Evolutionary conservation across 768 basidiomycete species (phyloP), one percentile per base, ranked within the genome.

Genomic region (Cystobasidium onofrii): DNA sequence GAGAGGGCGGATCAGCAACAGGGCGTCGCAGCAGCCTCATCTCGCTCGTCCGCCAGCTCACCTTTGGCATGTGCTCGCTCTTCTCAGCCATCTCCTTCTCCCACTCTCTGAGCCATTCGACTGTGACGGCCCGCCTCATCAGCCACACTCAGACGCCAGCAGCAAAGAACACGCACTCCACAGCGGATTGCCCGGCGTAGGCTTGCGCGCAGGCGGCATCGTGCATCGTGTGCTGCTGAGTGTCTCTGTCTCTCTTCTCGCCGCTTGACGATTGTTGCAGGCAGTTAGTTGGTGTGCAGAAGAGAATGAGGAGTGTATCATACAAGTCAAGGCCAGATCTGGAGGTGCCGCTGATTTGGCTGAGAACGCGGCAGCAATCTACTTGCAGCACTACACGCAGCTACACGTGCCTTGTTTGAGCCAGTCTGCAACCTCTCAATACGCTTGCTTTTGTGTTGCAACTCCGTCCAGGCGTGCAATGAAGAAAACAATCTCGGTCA

Each of bases 71-170:
- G 39, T 71, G 7, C 55, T 57, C 55, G 39, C 52, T 36, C 43
- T 55, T 61, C 29, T 55, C 69, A 7, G 29, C 25, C 54, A 36
- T 27, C 69, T 71, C 69, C 27, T 55, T 44, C 69, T 55, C 34
- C 69, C 69, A 71, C 41, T 71, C 69, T 60, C 39, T 34, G 9
- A 71, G 69, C 69, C 69, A 71, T 55, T 12, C 20, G 54, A 71
- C 69, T 71, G 27, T 9, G 25, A 60, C 12, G 54, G 15, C 15
- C 46, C 46, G n/a, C 12, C 20, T 17, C 46, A 50, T 50, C 18
- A 50, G 46, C n/a, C n/a, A n/a, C n/a, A n/a, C 46, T 50, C 46
- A 7, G n/a, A n/a, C 6, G 46, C 9, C 46, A 50, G 46, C 46
- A 50, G 4, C 4, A 7, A 50, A 29, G 41, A 25, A 43, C 36